Percentiles rank a stretch among this genome's conserved stretches.
Conservation (phyloP, 1,284 basidiomycete genomes). For the Irpex rosettiformis region DNA sequence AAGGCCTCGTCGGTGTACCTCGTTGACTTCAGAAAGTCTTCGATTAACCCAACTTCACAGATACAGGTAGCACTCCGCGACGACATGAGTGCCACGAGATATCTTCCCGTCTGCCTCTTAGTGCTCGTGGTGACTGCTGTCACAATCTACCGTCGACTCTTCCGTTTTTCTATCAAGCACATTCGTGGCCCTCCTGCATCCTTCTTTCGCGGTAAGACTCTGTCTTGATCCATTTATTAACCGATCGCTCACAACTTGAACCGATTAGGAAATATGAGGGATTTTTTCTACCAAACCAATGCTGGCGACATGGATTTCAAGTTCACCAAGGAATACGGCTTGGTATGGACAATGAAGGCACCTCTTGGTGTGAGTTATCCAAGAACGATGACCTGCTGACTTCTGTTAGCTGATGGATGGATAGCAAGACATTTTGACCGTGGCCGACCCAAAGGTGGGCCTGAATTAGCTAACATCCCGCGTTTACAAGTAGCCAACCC, state of each 20-base stretch:
- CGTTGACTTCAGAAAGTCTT: no score
- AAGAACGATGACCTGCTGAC: neutral
- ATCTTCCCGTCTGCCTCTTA: no score
- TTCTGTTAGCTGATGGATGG: neutral
- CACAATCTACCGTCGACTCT: neutral
- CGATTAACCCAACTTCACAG: no score
- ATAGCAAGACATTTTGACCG: slow-evolving; percentile 18
- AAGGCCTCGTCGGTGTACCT: no score
- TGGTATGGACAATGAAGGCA: slow-evolving; percentile 22
- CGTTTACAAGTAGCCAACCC: neutral
- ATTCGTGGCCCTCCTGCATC: neutral
- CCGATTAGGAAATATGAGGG: slow-evolving; percentile 8
- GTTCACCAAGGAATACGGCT: slow-evolving; percentile 31
- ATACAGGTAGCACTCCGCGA: no score
- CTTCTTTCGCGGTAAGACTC: neutral
- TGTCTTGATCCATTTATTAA: neutral
- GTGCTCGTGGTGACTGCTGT: no score
- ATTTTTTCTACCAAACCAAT: slow-evolving; percentile 23
- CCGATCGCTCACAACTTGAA: neutral
- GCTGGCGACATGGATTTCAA: slow-evolving; percentile 30
- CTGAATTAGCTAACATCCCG: neutral
- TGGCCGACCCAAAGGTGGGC: slow-evolving; percentile 22
- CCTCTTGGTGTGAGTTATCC: slow-evolving; percentile 7
- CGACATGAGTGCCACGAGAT: no score
- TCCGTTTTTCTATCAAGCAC: neutral